A percentile compares a stretch with the other conserved stretches of the same genome.
phyloP scores from a whole-genome alignment of 140 eudicot genomes.

The Stevia rebaudiana region DNA sequence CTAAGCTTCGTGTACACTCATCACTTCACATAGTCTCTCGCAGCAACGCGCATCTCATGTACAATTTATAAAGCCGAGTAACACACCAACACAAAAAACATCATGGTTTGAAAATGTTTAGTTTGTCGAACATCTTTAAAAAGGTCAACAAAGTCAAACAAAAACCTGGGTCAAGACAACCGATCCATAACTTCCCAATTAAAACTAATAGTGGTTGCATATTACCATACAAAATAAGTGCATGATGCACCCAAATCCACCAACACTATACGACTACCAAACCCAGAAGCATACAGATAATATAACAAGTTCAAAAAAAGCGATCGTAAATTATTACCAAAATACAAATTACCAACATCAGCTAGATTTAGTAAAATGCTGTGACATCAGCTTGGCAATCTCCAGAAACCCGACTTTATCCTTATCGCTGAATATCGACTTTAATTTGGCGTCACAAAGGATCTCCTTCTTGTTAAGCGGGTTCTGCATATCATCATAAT shows the following conservation, averaged over 20 bases:
- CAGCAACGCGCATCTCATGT: too few relatives aligned
- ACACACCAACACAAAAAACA: not conserved
- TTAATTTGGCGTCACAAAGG: conserved; percentile 57
- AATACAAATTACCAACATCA: conserved; percentile 13
- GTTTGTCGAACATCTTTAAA: not conserved
- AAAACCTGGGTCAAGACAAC: not conserved
- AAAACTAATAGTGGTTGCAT: conserved; percentile 6
- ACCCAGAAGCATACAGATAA: conserved; percentile 9
- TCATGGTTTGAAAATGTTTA: not conserved
- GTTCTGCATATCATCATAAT: conserved; percentile 36
- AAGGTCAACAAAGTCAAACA: not conserved
- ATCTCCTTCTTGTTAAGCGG: conserved; percentile 57
- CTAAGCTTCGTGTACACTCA: too few relatives aligned
- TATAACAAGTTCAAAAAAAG: conserved; percentile 2
- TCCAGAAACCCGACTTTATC: conserved; percentile 58
- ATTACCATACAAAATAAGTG: conserved; percentile 17
- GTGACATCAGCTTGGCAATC: conserved; percentile 47
- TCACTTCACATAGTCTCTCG: too few relatives aligned
- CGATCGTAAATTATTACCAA: not conserved
- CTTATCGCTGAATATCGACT: conserved; percentile 53
- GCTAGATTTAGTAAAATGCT: conserved; percentile 45
- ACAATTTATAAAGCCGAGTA: too few relatives aligned
- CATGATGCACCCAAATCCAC: not conserved
- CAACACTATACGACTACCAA: conserved; percentile 8
- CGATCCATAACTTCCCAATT: not conserved